Conservation (phyloP, 2,329 filamentous ascomycete species). For the Thelonectria blattea region DNA sequence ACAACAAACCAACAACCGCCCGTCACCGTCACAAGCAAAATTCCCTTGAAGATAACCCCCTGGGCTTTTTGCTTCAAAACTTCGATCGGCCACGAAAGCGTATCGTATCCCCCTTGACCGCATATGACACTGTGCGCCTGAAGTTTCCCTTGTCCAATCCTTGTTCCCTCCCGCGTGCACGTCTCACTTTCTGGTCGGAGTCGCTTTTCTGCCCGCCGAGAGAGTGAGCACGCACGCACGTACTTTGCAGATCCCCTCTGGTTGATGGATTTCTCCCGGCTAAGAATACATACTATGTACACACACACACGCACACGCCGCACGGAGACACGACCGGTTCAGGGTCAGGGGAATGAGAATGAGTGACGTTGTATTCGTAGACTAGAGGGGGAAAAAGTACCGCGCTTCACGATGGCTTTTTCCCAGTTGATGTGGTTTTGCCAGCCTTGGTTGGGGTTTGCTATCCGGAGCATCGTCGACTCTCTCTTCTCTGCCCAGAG, state of each 20-base stretch:
- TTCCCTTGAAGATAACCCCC: conserved; percentile 9
- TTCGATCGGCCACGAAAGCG: conserved; percentile 7
- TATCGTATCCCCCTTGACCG: conserved; percentile 33
- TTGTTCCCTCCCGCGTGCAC: conserved; percentile 37
- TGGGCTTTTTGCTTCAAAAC: neutral
- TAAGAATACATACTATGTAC: neutral
- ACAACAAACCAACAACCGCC: no score
- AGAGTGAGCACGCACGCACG: no score
- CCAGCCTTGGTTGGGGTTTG: neutral
- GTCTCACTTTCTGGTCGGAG: conserved; percentile 33
- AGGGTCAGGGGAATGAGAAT: neutral
- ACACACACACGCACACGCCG: no score
- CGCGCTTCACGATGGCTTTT: neutral
- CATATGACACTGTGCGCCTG: conserved; percentile 25
- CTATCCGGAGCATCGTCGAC: neutral
- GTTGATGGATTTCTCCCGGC: neutral
- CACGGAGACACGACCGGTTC: neutral
- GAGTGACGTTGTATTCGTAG: no score
- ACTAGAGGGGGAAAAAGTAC: neutral
- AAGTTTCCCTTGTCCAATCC: conserved; percentile 28
- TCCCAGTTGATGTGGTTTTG: no score
- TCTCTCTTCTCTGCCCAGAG: neutral
- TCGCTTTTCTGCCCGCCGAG: conserved; percentile 17
- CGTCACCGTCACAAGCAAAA: neutral
- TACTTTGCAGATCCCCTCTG: no score